A percentile compares a stretch with the other conserved stretches of the same genome.
Evolutionary conservation across 108 stramenopile genomes (phyloP).

Genomic region (Skeletonema menzelii): DNA sequence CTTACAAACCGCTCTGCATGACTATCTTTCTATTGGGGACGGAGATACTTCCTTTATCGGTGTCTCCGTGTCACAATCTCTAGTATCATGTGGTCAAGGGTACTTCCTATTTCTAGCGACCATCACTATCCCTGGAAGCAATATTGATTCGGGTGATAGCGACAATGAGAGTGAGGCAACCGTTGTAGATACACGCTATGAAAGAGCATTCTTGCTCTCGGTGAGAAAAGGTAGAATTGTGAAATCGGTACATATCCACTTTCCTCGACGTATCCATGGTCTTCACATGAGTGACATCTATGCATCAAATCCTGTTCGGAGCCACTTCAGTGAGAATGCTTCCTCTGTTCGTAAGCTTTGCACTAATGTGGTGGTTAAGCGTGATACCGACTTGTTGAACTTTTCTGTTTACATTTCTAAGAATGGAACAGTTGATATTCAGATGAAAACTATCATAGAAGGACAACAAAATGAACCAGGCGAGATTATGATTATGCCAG

Average conservation of each 20-base stretch:
- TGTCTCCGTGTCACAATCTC: slow-evolving; percentile 10
- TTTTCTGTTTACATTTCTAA: slow-evolving; percentile 9
- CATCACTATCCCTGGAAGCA: slow-evolving; percentile 15
- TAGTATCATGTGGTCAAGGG: slow-evolving; percentile 32
- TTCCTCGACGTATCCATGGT: too few species aligned
- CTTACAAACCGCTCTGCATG: slow-evolving; percentile 22
- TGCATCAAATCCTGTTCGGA: slow-evolving; percentile 23
- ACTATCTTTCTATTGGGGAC: slow-evolving; percentile 20
- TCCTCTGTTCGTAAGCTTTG: neutral
- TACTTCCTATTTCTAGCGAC: slow-evolving; percentile 22
- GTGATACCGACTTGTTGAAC: neutral
- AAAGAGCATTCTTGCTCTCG: slow-evolving; percentile 26
- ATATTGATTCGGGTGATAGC: neutral
- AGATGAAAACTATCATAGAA: slow-evolving; percentile 8
- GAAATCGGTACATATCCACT: neutral
- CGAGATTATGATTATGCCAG: slow-evolving; percentile 1
- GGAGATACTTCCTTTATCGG: slow-evolving; percentile 17
- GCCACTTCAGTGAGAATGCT: neutral
- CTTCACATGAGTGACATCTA: too few species aligned
- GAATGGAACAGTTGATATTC: slow-evolving; percentile 10
- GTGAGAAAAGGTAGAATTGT: slow-evolving; percentile 13
- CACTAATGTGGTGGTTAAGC: slow-evolving; percentile 15
- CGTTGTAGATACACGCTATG: neutral
- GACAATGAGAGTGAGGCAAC: neutral
- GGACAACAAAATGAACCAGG: neutral